Evolutionary conservation across 805 yeast species (phyloP).

Genomic region (Yarrowia hollandica): DNA sequence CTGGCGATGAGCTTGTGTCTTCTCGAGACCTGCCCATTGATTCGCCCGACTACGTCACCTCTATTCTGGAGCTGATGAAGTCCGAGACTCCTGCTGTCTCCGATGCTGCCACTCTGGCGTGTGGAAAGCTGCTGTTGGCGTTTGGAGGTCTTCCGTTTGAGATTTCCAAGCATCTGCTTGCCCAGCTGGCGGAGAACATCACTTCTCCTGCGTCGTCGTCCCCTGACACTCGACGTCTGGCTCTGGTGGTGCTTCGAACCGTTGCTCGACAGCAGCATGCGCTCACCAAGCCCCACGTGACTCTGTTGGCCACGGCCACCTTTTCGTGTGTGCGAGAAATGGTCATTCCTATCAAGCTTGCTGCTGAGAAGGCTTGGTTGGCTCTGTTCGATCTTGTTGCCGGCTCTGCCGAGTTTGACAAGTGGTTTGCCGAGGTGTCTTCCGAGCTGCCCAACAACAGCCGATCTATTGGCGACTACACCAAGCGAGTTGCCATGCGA

Average conservation of each 20-base stretch:
- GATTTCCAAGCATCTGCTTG: slow-evolving; percentile 47
- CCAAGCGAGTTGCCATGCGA: slow-evolving; percentile 84
- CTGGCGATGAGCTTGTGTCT: background rate
- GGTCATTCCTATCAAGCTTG: slow-evolving; percentile 87
- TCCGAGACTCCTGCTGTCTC: slow-evolving; percentile 55
- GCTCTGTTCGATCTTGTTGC: slow-evolving; percentile 71
- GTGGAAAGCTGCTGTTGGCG: slow-evolving; percentile 73
- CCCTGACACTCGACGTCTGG: slow-evolving; percentile 72
- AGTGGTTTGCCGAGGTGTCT: slow-evolving; percentile 56
- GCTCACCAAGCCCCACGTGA: slow-evolving; percentile 54
- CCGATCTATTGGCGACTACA: slow-evolving; percentile 83
- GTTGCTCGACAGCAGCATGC: slow-evolving; percentile 61
- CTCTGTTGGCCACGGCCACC: slow-evolving; percentile 64
- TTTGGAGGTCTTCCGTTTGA: slow-evolving; percentile 46
- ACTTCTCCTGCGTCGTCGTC: slow-evolving; percentile 61
- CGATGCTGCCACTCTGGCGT: slow-evolving; percentile 76
- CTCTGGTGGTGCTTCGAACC: slow-evolving; percentile 75
- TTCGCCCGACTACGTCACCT: slow-evolving; percentile 3
- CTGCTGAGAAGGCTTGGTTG: slow-evolving; percentile 88
- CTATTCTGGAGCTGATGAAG: slow-evolving; percentile 45
- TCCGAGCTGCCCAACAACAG: slow-evolving; percentile 37
- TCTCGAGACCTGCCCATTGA: slow-evolving; percentile 1
- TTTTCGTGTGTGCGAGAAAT: slow-evolving; percentile 83
- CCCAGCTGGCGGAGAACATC: slow-evolving; percentile 52
- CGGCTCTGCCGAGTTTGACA: slow-evolving; percentile 57